Percentiles rank a stretch among this genome's conserved stretches.
These are phyloP conservation scores for Boechera divaricarpa DNA, from an alignment of 345 rosid species.

Conservation along the genomic window DNA sequence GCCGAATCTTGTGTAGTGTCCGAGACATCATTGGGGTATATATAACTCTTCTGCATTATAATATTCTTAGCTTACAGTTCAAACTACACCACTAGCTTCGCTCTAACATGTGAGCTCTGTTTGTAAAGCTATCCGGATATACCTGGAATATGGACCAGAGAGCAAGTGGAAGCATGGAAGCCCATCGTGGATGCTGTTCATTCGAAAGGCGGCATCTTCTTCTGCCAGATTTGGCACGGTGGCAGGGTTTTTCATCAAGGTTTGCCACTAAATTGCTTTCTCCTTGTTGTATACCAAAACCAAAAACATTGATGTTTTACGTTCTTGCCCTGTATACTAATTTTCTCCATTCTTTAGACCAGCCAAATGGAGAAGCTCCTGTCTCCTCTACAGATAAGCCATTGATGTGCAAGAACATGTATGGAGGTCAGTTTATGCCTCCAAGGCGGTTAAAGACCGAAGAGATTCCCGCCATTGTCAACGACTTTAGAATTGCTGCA, in stretches of 20 bases:
- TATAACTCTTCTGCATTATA: background rate
- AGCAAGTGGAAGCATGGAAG: conserved; percentile 83
- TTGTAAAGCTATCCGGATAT: conserved; percentile 46
- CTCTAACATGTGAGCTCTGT: background rate
- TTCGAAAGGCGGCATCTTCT: conserved; percentile 69
- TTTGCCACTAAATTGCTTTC: conserved; percentile 2
- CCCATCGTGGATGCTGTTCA: conserved; percentile 79
- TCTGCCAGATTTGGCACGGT: conserved; percentile 72
- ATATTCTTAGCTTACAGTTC: background rate
- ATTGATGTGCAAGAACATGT: conserved; percentile 50
- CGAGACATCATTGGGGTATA: conserved; percentile 56
- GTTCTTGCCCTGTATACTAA: background rate
- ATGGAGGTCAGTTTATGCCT: conserved; percentile 47
- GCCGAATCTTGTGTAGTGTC: conserved; percentile 61
- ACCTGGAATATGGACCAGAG: conserved; percentile 73
- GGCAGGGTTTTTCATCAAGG: conserved; percentile 66
- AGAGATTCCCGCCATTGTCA: conserved; percentile 63
- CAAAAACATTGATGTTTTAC: background rate
- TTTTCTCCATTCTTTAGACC: conserved; percentile 37
- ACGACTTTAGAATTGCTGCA: conserved; percentile 68
- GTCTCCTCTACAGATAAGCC: conserved; percentile 60
- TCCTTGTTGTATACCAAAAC: background rate
- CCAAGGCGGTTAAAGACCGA: conserved; percentile 60
- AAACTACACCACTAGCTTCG: background rate
- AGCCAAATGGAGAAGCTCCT: conserved; percentile 63